These are phyloP conservation scores for Geranomyces michiganensis DNA, from an alignment of 192 early-diverging fungal species.

Conservation along the genomic window DNA sequence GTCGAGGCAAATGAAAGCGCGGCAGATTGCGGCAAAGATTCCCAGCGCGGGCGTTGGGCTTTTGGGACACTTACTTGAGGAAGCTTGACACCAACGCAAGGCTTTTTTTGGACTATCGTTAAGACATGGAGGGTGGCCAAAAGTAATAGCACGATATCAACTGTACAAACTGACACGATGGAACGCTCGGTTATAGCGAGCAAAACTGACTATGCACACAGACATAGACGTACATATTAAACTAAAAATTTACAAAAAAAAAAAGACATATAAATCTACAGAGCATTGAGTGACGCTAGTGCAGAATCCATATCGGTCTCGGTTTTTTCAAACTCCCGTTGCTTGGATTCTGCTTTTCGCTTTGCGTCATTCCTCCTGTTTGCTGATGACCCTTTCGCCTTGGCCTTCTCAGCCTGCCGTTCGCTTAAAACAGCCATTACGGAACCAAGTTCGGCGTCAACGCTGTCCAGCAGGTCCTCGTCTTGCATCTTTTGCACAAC, in stretches of 20 bases:
- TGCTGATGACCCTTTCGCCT: not conserved
- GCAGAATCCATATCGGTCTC: constrained; percentile 7
- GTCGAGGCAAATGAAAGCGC: not conserved
- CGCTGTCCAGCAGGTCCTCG: constrained; percentile 10
- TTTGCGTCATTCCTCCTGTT: constrained; percentile 3
- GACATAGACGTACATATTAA: not conserved
- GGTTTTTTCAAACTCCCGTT: constrained; percentile 11
- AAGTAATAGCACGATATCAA: not conserved
- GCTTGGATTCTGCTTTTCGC: not conserved
- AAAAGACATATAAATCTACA: not conserved
- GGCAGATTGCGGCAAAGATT: not conserved
- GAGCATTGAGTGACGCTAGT: not conserved
- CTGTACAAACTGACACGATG: not conserved
- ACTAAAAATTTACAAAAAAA: not conserved
- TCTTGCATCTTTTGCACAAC: not conserved
- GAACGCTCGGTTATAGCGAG: not conserved
- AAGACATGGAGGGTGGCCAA: not conserved
- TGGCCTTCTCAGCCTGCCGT: not conserved
- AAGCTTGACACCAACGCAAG: no score
- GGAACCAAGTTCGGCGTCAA: constrained; percentile 10
- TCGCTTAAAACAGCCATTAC: not conserved
- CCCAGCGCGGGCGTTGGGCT: not conserved
- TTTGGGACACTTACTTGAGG: no score
- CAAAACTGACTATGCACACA: no score
- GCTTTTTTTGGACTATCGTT: not conserved